Percentiles rank a stretch among this genome's conserved stretches.
Evolutionary conservation across 495 filamentous ascomycete species (phyloP).

Genomic region (Thermothielavioides terrestris): DNA sequence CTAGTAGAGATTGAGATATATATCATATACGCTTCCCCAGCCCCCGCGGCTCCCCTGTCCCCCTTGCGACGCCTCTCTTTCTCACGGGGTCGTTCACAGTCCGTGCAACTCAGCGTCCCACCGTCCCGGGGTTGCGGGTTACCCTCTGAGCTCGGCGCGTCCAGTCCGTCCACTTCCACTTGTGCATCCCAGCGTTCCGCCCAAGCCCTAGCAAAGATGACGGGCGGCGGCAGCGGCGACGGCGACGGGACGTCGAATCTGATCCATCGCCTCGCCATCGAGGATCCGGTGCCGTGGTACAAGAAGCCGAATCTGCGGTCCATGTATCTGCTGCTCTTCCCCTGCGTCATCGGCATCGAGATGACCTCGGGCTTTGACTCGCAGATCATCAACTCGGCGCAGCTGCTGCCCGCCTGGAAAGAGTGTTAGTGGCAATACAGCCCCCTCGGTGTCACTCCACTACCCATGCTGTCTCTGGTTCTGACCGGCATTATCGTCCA

Average conservation of each 20-base stretch:
- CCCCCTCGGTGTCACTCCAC: slow-evolving; percentile 15
- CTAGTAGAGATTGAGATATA: neutral
- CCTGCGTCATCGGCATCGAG: slow-evolving; percentile 61
- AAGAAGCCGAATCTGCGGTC: slow-evolving; percentile 53
- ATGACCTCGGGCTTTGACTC: slow-evolving; percentile 67
- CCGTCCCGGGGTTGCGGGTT: neutral
- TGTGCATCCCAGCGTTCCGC: neutral
- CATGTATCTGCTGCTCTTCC: slow-evolving; percentile 55
- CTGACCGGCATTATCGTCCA: slow-evolving; percentile 11
- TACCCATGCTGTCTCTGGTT: neutral
- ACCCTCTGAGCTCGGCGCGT: neutral
- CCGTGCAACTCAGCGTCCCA: neutral
- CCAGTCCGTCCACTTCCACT: neutral
- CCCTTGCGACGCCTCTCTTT: neutral
- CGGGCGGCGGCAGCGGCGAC: slow-evolving; percentile 28
- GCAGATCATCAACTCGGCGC: slow-evolving; percentile 59
- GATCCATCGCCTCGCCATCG: slow-evolving; percentile 46
- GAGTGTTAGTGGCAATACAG: slow-evolving; percentile 45
- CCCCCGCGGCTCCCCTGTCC: neutral
- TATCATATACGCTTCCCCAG: neutral
- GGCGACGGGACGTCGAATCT: slow-evolving; percentile 30
- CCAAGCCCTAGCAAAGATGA: slow-evolving; percentile 25
- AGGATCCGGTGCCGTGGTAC: slow-evolving; percentile 51
- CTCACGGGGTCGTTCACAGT: neutral
- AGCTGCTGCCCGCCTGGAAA: slow-evolving; percentile 51